Conservation (phyloP, 2,329 filamentous ascomycete genomes). For the Botrytis fragariae region DNA sequence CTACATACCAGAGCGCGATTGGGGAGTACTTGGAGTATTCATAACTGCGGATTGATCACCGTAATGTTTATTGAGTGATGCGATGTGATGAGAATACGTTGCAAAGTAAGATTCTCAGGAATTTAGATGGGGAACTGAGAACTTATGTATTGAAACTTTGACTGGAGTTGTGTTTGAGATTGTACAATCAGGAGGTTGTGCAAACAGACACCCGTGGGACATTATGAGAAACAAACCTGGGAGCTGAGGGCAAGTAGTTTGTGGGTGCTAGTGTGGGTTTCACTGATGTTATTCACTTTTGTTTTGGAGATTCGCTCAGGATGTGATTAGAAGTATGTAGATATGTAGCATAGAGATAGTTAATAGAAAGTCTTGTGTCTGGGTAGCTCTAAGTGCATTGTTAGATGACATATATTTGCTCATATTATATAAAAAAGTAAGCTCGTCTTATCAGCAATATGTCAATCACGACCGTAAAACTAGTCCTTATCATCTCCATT, state of each 20-base stretch:
- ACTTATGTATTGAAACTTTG: not conserved
- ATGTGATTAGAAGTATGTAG: not conserved
- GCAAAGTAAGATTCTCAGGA: not conserved
- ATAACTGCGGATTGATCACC: not conserved
- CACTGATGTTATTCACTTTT: not conserved
- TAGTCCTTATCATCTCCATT: not conserved
- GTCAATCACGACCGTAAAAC: accelerated
- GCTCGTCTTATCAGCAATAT: not conserved
- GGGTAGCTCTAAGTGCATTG: not conserved
- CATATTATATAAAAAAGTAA: not conserved
- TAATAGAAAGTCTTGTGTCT: not conserved
- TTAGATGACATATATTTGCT: not conserved
- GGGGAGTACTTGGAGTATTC: not conserved
- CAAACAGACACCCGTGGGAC: not conserved
- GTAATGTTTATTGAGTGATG: not conserved
- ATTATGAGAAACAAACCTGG: not conserved
- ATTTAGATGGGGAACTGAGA: accelerated
- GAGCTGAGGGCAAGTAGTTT: not conserved
- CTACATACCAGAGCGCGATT: not conserved
- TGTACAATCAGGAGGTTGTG: not conserved
- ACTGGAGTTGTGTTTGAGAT: not conserved
- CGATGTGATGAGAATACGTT: not conserved
- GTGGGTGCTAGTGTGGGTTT: not conserved
- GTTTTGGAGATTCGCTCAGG: not conserved
- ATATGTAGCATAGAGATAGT: not conserved